phyloP scores from a whole-genome alignment of 2,329 filamentous ascomycete species.

The Eurotiales sp. region DNA sequence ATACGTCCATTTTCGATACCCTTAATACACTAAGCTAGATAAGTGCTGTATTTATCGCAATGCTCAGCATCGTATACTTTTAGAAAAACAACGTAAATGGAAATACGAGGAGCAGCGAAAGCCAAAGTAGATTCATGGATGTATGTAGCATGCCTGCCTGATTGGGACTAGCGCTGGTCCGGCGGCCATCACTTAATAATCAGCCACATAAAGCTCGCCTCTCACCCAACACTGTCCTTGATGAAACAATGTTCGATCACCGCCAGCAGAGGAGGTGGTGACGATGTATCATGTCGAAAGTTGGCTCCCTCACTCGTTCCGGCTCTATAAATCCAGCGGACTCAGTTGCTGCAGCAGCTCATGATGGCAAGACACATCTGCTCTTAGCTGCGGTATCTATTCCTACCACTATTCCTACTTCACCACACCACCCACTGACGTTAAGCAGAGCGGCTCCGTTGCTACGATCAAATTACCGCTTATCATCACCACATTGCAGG shows the following conservation, averaged over 20 bases:
- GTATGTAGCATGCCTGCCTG: background rate
- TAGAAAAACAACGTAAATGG: no score
- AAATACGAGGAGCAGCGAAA: no score
- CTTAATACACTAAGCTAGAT: no score
- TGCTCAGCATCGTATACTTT: no score
- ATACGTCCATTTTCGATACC: background rate
- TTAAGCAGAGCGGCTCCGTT: conserved; percentile 59
- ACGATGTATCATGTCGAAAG: conserved; percentile 7
- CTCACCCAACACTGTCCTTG: background rate
- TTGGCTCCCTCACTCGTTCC: background rate
- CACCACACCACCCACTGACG: conserved; percentile 57
- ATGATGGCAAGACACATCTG: conserved; percentile 11
- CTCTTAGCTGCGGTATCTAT: conserved; percentile 10
- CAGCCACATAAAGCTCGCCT: background rate
- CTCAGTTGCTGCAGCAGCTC: conserved; percentile 4
- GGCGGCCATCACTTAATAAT: background rate
- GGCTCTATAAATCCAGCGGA: conserved; percentile 6
- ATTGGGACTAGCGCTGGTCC: background rate
- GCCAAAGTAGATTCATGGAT: no score
- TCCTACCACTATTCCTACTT: background rate
- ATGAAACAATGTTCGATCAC: background rate
- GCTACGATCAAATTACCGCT: conserved; percentile 79
- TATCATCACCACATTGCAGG: conserved; percentile 54
- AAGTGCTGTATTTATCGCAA: no score
- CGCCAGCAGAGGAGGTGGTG: no score